These are phyloP conservation scores for Cucumis cinereus DNA, from an alignment of 306 rosid genomes.

Conservation along the genomic window DNA sequence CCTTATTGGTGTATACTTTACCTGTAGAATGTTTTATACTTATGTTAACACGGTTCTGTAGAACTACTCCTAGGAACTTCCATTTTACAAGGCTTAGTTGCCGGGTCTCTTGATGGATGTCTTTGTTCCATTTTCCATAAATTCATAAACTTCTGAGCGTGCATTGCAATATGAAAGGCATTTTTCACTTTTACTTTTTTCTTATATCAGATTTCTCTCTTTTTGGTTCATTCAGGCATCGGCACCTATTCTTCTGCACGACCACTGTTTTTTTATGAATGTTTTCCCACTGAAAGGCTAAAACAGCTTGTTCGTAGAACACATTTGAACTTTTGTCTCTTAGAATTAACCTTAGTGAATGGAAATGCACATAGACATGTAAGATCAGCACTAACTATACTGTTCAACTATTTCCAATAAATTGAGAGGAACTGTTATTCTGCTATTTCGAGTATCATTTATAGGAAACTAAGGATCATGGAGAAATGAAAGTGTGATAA, in stretches of 20 bases:
- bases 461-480: constrained; percentile 2
- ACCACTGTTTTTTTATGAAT: constrained; percentile 9
- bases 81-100: not conserved
- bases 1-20: not conserved
- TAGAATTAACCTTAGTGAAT: not conserved
- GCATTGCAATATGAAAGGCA: not conserved
- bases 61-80: not conserved
- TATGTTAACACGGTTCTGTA: not conserved
- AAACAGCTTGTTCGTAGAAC: constrained; percentile 20
- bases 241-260: constrained; percentile 24
- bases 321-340: constrained; percentile 10
- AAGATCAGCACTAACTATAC: not conserved
- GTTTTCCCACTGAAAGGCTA: constrained; percentile 26
- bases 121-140: not conserved
- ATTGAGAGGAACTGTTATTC: not conserved
- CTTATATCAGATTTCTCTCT: not conserved
- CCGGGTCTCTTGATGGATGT: not conserved
- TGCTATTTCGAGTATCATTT: not conserved
- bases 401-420: not conserved
- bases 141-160: not conserved
- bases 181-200: constrained; percentile 10
- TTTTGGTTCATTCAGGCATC: constrained; percentile 10
- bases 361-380: not conserved
- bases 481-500: constrained; percentile 9
- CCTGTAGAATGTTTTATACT: not conserved